Evolutionary conservation across 345 rosid species (phyloP), one percentile per base, ranked within the genome.

Genomic region (Syzygium aqueum): DNA sequence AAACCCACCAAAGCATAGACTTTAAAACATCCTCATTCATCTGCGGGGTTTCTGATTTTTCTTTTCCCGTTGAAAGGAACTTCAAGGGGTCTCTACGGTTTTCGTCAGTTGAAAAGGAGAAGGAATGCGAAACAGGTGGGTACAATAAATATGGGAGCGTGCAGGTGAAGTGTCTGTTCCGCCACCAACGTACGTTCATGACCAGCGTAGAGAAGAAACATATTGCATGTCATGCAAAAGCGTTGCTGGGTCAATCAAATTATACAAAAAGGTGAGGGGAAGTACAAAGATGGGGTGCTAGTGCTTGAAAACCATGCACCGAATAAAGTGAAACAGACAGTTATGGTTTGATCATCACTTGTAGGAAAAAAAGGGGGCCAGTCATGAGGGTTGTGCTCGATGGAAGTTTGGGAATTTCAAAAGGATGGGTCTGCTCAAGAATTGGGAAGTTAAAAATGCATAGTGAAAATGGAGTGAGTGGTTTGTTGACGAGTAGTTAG

Each of bases 91-190:
- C 46, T 52, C 56, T 53, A 19, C 28, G 85, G n/a, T 37, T 80
- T 43, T 21, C n/a, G 53, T 11, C 85, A 22, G 25, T 10, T 56
- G 16, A 23, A 85, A 49, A 86, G 89, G 52, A 87, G 92, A 90
- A 91, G 93, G 92, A 88, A 91, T 89, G 94, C 90, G 94, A 92
- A 86, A 77, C 88, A 92, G 90, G 91, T 90, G 95, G 89, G 87
- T 57, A 88, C 88, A 92, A 89, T 94, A 93, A 95, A 93, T 93
- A 92, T 52, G 87, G 93, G 92, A 93, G 94, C 94, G 92, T 87
- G 88, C 61, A 33, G 77, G 78, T 87, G 86, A 63, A 67, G 85
- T 90, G 84, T 37, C 84, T 28, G 80, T 73, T 73, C 80, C 49
- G 10, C 14, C 80, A 73, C 25, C 80, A 73, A 73, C 46, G 80